These are phyloP conservation scores for Talaromyces marneffei DNA, from an alignment of 2,329 filamentous ascomycete genomes.

Conservation along the genomic window DNA sequence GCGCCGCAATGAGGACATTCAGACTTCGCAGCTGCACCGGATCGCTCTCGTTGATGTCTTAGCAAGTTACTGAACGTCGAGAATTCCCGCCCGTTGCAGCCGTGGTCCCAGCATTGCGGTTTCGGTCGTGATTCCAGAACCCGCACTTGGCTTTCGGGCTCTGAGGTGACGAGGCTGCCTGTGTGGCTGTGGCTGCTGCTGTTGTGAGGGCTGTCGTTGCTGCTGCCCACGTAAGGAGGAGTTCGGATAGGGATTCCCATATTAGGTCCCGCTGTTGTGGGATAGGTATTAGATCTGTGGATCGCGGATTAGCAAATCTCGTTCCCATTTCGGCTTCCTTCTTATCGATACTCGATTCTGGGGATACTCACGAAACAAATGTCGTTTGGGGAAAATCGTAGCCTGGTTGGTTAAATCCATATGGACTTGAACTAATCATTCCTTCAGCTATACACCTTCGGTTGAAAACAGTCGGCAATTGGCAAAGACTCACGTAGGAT, in stretches of 20 bases:
- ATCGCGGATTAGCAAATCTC: background rate
- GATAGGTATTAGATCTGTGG: slow-evolving; percentile 11
- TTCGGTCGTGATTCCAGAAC: slow-evolving; percentile 77
- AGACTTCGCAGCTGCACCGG: slow-evolving; percentile 81
- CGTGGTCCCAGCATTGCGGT: slow-evolving; percentile 94
- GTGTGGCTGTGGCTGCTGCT: slow-evolving; percentile 8
- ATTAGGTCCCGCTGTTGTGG: slow-evolving; percentile 3
- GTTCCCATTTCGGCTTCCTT: no score
- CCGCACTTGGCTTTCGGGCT: slow-evolving; percentile 51
- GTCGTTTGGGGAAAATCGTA: slow-evolving; percentile 31
- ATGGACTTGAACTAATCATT: slow-evolving; percentile 24
- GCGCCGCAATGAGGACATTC: slow-evolving; percentile 86
- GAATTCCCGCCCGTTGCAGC: slow-evolving; percentile 91
- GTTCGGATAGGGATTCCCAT: background rate
- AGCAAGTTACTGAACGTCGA: slow-evolving; percentile 94
- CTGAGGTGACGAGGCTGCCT: slow-evolving; percentile 21
- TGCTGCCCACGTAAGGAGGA: slow-evolving; percentile 19
- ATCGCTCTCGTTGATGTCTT: slow-evolving; percentile 89
- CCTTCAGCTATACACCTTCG: background rate
- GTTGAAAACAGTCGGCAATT: background rate
- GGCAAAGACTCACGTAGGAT: slow-evolving; percentile 20
- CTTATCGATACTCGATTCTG: background rate
- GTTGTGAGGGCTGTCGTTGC: background rate
- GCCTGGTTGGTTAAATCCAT: slow-evolving; percentile 29
- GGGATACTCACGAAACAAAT: slow-evolving; percentile 25